Conservation (phyloP, 1,284 basidiomycete genomes). For the Leucoagaricus sp. region DNA sequence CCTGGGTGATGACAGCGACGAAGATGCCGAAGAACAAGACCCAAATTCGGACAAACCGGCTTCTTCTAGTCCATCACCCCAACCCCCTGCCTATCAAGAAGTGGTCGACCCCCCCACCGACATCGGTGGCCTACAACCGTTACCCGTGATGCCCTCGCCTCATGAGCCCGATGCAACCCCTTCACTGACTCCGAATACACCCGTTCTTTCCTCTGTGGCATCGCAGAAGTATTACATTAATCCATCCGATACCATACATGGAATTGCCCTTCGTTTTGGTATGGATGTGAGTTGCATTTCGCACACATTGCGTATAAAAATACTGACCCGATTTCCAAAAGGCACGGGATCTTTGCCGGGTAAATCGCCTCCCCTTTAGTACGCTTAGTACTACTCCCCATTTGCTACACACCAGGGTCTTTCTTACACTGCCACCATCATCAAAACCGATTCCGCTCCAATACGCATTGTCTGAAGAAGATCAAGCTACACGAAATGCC, state of each 20-base stretch:
- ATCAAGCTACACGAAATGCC: slow-evolving; percentile 40
- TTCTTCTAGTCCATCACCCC: background rate
- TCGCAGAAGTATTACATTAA: too few relatives aligned
- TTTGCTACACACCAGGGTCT: slow-evolving; percentile 68
- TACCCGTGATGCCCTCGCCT: background rate
- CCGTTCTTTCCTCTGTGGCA: too few relatives aligned
- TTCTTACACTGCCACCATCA: slow-evolving; percentile 50
- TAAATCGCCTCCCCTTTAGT: slow-evolving; percentile 66
- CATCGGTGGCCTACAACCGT: background rate
- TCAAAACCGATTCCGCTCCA: slow-evolving; percentile 24
- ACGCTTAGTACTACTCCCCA: slow-evolving; percentile 73
- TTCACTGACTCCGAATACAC: background rate
- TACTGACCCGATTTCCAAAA: slow-evolving; percentile 24
- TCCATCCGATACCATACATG: too few relatives aligned
- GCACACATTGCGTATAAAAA: background rate
- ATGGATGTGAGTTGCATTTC: too few relatives aligned
- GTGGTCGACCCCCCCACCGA: background rate
- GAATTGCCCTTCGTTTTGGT: too few relatives aligned
- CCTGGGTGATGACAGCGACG: slow-evolving; percentile 62
- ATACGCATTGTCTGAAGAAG: slow-evolving; percentile 25
- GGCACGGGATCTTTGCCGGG: slow-evolving; percentile 58
- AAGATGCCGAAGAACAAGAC: slow-evolving; percentile 36
- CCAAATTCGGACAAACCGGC: slow-evolving; percentile 13
- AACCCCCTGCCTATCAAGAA: slow-evolving; percentile 5
- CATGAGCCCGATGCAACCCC: background rate